A percentile compares a stretch with the other conserved stretches of the same genome.
Conservation (phyloP, 345 rosid species). For the Bruguiera sexangula region DNA sequence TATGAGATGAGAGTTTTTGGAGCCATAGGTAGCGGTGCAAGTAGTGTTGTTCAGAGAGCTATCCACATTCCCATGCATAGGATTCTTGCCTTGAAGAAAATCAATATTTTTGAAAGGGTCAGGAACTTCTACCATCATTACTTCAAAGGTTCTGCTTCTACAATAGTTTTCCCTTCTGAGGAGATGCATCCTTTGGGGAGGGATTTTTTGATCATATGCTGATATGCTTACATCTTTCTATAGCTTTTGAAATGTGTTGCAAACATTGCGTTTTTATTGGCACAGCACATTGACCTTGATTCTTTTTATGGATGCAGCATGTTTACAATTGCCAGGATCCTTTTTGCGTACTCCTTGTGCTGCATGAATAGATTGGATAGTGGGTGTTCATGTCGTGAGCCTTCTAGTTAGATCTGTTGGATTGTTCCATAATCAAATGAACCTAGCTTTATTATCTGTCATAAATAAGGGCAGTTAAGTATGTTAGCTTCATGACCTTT, state of each 20-base stretch:
- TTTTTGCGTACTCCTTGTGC: too few species aligned
- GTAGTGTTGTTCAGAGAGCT: conserved; percentile 96
- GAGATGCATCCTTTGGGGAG: too few species aligned
- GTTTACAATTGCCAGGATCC: too few species aligned
- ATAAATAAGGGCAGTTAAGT: not conserved
- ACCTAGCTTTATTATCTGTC: not conserved
- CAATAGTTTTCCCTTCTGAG: too few species aligned
- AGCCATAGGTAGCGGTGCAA: conserved; percentile 94
- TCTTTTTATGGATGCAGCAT: too few species aligned
- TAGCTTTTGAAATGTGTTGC: too few species aligned
- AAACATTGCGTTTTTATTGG: too few species aligned
- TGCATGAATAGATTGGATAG: not conserved
- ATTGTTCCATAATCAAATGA: not conserved
- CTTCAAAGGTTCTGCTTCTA: too few species aligned
- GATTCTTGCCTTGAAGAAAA: conserved; percentile 85
- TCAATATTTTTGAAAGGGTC: conserved; percentile 90
- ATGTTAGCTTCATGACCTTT: not conserved
- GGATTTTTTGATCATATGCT: too few species aligned
- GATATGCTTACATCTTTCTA: too few species aligned
- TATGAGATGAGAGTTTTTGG: conserved; percentile 88
- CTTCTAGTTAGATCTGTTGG: not conserved
- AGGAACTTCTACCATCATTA: too few species aligned
- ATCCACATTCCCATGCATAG: conserved; percentile 86
- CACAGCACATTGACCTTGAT: too few species aligned
- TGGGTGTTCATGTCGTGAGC: not conserved